Conservation (phyloP, 192 early-diverging fungal species). For the Radiomyces spectabilis region DNA sequence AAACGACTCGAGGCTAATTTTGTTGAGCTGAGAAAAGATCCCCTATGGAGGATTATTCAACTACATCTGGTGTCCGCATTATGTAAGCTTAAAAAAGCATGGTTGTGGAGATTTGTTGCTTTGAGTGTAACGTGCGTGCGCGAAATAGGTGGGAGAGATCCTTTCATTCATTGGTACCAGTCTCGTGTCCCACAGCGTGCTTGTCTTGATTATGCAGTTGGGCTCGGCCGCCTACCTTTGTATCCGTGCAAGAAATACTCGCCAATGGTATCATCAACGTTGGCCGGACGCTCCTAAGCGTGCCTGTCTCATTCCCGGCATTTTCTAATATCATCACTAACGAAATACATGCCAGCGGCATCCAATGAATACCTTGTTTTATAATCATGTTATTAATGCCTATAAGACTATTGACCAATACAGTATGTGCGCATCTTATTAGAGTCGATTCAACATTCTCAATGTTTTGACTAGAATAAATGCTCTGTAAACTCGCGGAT, state of each 20-base stretch:
- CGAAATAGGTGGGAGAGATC: slow-evolving; percentile 22
- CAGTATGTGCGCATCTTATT: no score
- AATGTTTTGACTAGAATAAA: no score
- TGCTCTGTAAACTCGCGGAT: no score
- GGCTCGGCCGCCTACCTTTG: not conserved
- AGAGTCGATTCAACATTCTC: no score
- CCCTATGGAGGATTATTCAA: slow-evolving; percentile 15
- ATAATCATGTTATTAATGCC: no score
- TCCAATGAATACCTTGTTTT: no score
- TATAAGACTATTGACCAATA: no score
- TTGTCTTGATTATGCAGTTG: not conserved
- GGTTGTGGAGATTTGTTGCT: no score
- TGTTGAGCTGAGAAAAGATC: slow-evolving; percentile 4
- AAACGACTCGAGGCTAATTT: not conserved
- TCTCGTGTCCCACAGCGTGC: slow-evolving; percentile 1
- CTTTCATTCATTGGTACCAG: slow-evolving; percentile 8
- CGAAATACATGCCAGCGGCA: no score
- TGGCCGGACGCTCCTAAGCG: not conserved
- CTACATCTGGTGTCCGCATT: slow-evolving; percentile 27
- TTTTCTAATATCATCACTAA: no score
- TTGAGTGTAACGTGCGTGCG: no score
- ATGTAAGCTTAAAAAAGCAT: no score
- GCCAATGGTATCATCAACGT: slow-evolving; percentile 9
- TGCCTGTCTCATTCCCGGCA: slow-evolving; percentile 9
- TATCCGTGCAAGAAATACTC: slow-evolving; percentile 11